Evolutionary conservation across 495 filamentous ascomycete species (phyloP).

Genomic region (Penicillium macrosclerotiorum): DNA sequence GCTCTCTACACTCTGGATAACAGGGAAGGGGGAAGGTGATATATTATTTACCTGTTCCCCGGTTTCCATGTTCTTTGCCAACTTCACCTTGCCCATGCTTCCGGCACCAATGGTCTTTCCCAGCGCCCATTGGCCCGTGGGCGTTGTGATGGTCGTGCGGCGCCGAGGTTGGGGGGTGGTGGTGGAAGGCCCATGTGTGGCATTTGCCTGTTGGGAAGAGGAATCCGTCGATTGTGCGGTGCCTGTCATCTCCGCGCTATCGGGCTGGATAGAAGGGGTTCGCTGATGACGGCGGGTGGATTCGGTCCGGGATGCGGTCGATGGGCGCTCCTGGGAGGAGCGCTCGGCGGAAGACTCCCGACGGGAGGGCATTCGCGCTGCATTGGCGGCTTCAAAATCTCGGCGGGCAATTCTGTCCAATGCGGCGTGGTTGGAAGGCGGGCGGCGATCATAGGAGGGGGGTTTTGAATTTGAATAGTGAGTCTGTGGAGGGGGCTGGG

Average conservation of each 20-base stretch:
- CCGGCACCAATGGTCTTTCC: slow-evolving; percentile 97
- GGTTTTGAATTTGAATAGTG: slow-evolving; percentile 49
- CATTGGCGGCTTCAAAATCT: slow-evolving; percentile 57
- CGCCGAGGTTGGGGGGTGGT: slow-evolving; percentile 57
- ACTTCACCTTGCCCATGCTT: slow-evolving; percentile 95
- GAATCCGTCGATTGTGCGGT: slow-evolving; percentile 42
- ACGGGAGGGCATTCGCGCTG: slow-evolving; percentile 48
- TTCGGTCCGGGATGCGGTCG: slow-evolving; percentile 51
- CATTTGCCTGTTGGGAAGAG: slow-evolving; percentile 43
- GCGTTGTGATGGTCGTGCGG: slow-evolving; percentile 78
- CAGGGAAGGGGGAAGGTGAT: neutral
- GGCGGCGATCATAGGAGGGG: slow-evolving; percentile 49
- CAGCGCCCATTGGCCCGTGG: slow-evolving; percentile 83
- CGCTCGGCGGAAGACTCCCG: slow-evolving; percentile 55
- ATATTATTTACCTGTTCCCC: slow-evolving; percentile 67
- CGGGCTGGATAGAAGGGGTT: slow-evolving; percentile 46
- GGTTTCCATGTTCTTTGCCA: slow-evolving; percentile 77
- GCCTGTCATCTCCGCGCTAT: slow-evolving; percentile 54
- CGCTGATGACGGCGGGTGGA: slow-evolving; percentile 45
- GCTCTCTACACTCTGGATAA: too few relatives aligned
- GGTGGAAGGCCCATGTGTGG: slow-evolving; percentile 24
- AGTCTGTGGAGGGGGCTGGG: slow-evolving; percentile 34
- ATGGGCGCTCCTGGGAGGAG: slow-evolving; percentile 44
- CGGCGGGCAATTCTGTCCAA: slow-evolving; percentile 54
- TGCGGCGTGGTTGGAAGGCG: slow-evolving; percentile 49